A percentile compares a stretch with the other conserved stretches of the same genome.
Evolutionary conservation across 1,284 basidiomycete genomes (phyloP).

Genomic region (Ceratobasidium sp.): DNA sequence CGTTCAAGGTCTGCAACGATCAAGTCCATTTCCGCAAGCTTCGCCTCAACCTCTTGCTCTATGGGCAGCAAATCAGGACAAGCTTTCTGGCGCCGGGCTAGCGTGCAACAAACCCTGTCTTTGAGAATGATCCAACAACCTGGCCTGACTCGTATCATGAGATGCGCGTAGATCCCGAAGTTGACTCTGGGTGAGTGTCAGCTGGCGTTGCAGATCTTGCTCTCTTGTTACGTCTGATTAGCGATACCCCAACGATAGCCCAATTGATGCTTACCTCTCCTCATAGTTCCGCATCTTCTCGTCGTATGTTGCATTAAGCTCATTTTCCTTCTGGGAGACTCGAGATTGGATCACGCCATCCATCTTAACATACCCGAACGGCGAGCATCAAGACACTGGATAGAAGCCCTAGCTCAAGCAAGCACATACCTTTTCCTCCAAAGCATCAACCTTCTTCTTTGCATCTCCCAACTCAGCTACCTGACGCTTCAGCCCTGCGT

Average conservation of each 20-base stretch:
- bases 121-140: slow-evolving; percentile 87
- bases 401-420: neutral
- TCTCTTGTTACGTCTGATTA: slow-evolving; percentile 66
- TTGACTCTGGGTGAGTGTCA: slow-evolving; percentile 86
- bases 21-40: slow-evolving; percentile 91
- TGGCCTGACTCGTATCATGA: slow-evolving; percentile 92
- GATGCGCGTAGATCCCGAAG: slow-evolving; percentile 88
- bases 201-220: slow-evolving; percentile 88
- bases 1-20: slow-evolving; percentile 91
- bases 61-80: slow-evolving; percentile 44
- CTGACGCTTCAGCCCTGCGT: slow-evolving; percentile 77
- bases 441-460: slow-evolving; percentile 80
- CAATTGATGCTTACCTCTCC: slow-evolving; percentile 71
- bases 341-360: slow-evolving; percentile 88
- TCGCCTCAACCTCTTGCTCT: slow-evolving; percentile 91
- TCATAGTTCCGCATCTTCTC: slow-evolving; percentile 95
- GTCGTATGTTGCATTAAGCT: slow-evolving; percentile 95
- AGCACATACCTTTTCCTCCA: slow-evolving; percentile 80
- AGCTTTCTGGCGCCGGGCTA: slow-evolving; percentile 45
- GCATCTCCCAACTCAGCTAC: slow-evolving; percentile 77
- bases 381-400: neutral
- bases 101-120: slow-evolving; percentile 71
- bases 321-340: slow-evolving; percentile 90
- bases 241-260: neutral
- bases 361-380: slow-evolving; percentile 66